Conservation (phyloP, 257 asterid species). For the Rhazya stricta region DNA sequence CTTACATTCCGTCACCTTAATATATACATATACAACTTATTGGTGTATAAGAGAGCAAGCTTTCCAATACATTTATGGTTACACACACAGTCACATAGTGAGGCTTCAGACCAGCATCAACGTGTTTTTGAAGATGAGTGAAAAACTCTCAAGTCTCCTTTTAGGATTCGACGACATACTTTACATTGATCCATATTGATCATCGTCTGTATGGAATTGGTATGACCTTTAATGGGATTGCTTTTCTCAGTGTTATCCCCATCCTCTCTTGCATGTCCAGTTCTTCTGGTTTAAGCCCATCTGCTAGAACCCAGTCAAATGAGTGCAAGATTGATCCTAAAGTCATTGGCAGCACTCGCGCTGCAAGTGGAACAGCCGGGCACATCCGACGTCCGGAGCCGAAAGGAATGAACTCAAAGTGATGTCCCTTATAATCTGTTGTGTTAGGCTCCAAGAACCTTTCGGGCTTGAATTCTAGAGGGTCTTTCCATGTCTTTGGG, state of each 20-base stretch:
- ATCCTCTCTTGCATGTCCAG: conserved; percentile 60
- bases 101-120: no score
- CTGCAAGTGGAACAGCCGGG: conserved; percentile 59
- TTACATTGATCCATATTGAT: not conserved
- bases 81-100: no score
- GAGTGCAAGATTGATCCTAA: conserved; percentile 58
- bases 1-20: no score
- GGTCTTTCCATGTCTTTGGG: conserved; percentile 44
- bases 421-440: conserved; percentile 48
- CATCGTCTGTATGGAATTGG: conserved; percentile 26
- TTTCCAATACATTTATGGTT: no score
- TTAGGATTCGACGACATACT: no score
- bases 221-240: conserved; percentile 43
- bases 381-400: conserved; percentile 78
- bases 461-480: conserved; percentile 59
- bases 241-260: conserved; percentile 59
- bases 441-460: conserved; percentile 42
- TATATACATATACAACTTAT: no score
- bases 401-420: conserved; percentile 68
- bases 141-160: no score
- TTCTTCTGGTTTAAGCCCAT: conserved; percentile 28
- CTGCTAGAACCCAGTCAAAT: conserved; percentile 58
- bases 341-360: conserved; percentile 47
- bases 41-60: no score
- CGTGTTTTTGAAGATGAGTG: no score